Percentiles rank a stretch among this genome's conserved stretches.
Conservation (phyloP, 257 asterid genomes). For the Solanum rostratum region DNA sequence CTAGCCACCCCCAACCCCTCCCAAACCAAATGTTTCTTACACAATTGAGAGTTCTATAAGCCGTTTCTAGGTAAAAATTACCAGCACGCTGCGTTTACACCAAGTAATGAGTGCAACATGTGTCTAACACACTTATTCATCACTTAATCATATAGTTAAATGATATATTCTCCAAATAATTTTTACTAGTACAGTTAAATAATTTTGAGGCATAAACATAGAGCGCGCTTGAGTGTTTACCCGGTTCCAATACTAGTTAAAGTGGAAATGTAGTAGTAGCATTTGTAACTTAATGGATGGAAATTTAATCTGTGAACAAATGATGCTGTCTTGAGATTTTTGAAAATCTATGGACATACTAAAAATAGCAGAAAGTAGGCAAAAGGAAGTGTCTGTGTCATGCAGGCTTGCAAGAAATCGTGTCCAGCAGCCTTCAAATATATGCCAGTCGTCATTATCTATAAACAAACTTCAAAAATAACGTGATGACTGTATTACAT, state of each 20-base stretch:
- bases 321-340: background rate
- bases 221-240: background rate
- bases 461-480: constrained; percentile 13
- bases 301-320: background rate
- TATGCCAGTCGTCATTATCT: constrained; percentile 16
- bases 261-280: too few relatives aligned
- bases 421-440: constrained; percentile 8
- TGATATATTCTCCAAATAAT: background rate
- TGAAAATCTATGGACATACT: background rate
- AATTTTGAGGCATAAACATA: background rate
- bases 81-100: background rate
- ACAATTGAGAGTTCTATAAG: background rate
- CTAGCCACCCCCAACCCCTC: background rate
- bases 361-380: constrained; percentile 2
- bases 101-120: background rate
- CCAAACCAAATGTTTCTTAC: background rate
- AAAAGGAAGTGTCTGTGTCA: background rate
- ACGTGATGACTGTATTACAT: constrained; percentile 13
- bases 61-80: background rate
- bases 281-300: too few relatives aligned
- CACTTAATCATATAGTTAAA: background rate
- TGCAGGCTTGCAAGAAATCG: constrained; percentile 8
- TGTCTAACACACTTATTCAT: background rate
- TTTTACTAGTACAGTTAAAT: background rate
- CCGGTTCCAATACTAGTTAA: background rate